Evolutionary conservation across 1,139 yeast genomes (phyloP).

Genomic region (Saccharomyces pastorianus): DNA sequence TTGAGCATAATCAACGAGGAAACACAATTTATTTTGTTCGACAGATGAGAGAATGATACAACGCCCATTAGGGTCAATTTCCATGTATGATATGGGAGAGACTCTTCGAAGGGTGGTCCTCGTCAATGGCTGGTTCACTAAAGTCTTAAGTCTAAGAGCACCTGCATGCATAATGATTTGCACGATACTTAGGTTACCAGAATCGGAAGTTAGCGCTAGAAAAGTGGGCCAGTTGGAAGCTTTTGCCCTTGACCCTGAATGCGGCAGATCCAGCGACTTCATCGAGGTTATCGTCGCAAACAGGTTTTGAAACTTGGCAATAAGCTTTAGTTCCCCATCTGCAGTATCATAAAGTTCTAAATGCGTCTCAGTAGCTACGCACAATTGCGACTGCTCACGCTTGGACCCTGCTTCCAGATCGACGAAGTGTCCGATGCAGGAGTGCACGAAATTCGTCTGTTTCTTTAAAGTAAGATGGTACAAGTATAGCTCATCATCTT

Average conservation of each 20-base stretch:
- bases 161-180: conserved; percentile 34
- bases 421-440: conserved; percentile 62
- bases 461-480: conserved; percentile 61
- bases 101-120: conserved; percentile 70
- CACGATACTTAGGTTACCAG: conserved; percentile 62
- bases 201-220: conserved; percentile 68
- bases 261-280: conserved; percentile 24
- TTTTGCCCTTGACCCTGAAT: conserved; percentile 36
- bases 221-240: conserved; percentile 47
- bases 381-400: conserved; percentile 33
- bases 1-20: conserved; percentile 43
- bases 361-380: conserved; percentile 28
- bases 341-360: conserved; percentile 37
- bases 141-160: conserved; percentile 38
- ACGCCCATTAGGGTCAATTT: conserved; percentile 65
- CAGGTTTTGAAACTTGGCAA: conserved; percentile 38
- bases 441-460: conserved; percentile 45
- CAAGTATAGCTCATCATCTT: conserved; percentile 27
- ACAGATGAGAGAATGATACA: conserved; percentile 65
- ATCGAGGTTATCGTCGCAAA: conserved; percentile 57
- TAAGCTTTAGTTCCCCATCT: conserved; percentile 45
- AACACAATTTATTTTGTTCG: conserved; percentile 65
- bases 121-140: conserved; percentile 59
- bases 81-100: conserved; percentile 70
- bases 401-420: conserved; percentile 48